Evolutionary conservation across 2,329 filamentous ascomycete genomes (phyloP).

Genomic region (Huntiella abstrusa): DNA sequence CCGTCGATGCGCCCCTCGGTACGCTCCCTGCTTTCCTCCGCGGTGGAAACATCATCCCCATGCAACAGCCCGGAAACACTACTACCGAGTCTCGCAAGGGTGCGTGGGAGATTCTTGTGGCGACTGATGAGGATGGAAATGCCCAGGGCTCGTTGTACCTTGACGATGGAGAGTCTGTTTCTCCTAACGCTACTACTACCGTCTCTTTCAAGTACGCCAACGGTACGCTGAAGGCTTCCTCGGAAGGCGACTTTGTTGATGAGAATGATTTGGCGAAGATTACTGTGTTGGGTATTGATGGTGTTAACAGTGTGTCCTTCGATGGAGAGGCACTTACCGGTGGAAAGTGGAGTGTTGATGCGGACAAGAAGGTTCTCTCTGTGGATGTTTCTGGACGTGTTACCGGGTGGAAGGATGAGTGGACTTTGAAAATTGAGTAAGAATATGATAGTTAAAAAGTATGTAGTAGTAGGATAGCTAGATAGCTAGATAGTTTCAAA

Average conservation of each 20-base stretch:
- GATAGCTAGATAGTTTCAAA: too few species aligned
- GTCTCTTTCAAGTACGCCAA: slow-evolving; percentile 29
- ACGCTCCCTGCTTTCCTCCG: slow-evolving; percentile 50
- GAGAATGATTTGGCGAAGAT: slow-evolving; percentile 40
- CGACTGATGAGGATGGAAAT: slow-evolving; percentile 39
- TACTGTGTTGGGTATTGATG: slow-evolving; percentile 38
- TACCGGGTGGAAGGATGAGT: slow-evolving; percentile 39
- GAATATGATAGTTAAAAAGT: too few species aligned
- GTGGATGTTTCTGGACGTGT: slow-evolving; percentile 29
- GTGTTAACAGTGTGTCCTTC: slow-evolving; percentile 27
- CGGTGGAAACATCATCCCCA: slow-evolving; percentile 45
- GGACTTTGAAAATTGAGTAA: slow-evolving; percentile 18
- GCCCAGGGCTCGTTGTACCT: slow-evolving; percentile 54
- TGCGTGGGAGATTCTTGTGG: slow-evolving; percentile 53
- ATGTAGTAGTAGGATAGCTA: too few species aligned
- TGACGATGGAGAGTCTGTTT: slow-evolving; percentile 54
- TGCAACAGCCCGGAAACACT: slow-evolving; percentile 41
- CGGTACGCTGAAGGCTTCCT: slow-evolving; percentile 27
- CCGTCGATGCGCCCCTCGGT: slow-evolving; percentile 13
- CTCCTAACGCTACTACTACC: slow-evolving; percentile 35
- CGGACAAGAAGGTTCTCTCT: slow-evolving; percentile 26
- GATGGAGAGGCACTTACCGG: slow-evolving; percentile 27
- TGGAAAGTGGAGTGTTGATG: slow-evolving; percentile 27
- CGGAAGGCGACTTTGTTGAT: slow-evolving; percentile 35
- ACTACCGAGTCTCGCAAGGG: slow-evolving; percentile 43